Base-by-base conservation (phyloP, 108 stramenopile genomes). In the Schizochytrium sp. region DNA sequence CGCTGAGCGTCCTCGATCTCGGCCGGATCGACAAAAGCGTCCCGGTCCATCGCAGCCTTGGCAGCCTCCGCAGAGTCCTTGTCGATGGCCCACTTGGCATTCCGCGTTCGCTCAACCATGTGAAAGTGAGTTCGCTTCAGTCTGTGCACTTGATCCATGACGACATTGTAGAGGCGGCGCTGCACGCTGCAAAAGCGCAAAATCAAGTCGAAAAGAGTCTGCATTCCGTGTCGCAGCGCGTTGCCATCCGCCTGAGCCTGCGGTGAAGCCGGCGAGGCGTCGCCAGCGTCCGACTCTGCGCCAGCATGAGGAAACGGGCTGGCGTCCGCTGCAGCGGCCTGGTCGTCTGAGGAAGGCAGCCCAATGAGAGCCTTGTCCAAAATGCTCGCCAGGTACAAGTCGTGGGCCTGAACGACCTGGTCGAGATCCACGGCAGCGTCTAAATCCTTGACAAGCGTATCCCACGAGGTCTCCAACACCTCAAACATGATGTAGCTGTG, bases 401-500 rank as follows among this genome's bases (percentile, higher is more conserved):
- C 95, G 89, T 99, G 99, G 12, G 97, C 97, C 3, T 88, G 76
- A 87, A 99, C 96, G 57, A 97, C 91, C 88, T 96, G 96, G 90
- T 98, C 98, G 87, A 99, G 92, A 57, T 95, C 94, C 28, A 58
- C 76, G 23, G 97, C 95, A 8, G 89, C 89, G n/a, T 94, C 91
- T 5, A 98, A 88, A 14, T 91, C 92, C n/a, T 87, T 69, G 21
- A 92, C 91, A 12, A 99, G 92, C 72, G 87, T 88, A 28, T 95
- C 92, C 98, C 98, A 99, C 19, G 96, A 95, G 44, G 94, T 96
- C 88, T 99, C 99, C 58, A 99, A 90, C 25, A 99, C 98, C 91
- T 98, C 98, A 90, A 99, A 98, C 98, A 99, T 98, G 60, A 97
- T 90, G 91, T 98, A 99, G 87, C 93, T 97, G 93, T 96, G 96